Conservation (phyloP, 805 yeast genomes). For the Blastobotrys chiropterorum region DNA sequence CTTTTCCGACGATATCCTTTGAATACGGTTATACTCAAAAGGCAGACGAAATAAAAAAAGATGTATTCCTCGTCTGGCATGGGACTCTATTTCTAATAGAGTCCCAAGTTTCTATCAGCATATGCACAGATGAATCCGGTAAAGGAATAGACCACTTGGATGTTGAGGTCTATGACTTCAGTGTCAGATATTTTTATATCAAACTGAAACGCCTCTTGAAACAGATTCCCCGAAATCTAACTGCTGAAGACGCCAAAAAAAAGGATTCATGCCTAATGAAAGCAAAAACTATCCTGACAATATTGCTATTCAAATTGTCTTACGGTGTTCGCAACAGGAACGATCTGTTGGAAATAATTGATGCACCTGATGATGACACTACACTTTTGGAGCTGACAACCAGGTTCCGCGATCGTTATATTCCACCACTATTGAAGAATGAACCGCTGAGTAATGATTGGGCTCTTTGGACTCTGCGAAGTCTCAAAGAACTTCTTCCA, state of each 20-base stretch:
- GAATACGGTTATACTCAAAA: not conserved
- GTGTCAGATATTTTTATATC: not conserved
- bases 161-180: not conserved
- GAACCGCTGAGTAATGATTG: not conserved
- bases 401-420: not conserved
- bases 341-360: not conserved
- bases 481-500: not conserved
- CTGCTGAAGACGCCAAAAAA: not conserved
- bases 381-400: not conserved
- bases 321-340: not conserved
- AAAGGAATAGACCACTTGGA: not conserved
- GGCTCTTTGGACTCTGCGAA: not conserved
- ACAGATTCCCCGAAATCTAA: too few species aligned
- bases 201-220: not conserved
- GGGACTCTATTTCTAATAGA: not conserved
- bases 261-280: not conserved
- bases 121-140: not conserved
- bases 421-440: not conserved
- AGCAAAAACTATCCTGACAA: not conserved
- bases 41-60: not conserved
- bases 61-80: not conserved
- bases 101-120: not conserved
- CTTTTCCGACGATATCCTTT: not conserved
- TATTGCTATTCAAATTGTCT: not conserved
- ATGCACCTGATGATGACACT: not conserved